A percentile compares a stretch with the other conserved stretches of the same genome.
Conservation (phyloP, 257 asterid genomes). For the Penstemon newberryi region DNA sequence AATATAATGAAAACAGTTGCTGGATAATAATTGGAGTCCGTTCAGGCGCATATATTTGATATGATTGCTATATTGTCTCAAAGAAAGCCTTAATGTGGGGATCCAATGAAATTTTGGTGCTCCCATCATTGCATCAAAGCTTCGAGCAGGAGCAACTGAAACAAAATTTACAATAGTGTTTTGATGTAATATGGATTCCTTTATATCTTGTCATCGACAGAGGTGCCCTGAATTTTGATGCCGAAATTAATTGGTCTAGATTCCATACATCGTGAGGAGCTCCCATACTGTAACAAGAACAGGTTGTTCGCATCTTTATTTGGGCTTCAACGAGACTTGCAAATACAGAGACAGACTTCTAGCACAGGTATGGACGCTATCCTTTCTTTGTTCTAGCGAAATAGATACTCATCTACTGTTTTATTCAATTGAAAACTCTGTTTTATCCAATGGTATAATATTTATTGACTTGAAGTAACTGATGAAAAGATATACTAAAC, state of each 20-base stretch:
- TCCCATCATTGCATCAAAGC: too few species aligned
- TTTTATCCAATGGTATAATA: neutral
- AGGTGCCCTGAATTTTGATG: neutral
- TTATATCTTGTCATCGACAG: neutral
- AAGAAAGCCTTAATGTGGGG: too few species aligned
- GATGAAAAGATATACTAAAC: neutral
- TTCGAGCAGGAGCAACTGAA: too few species aligned
- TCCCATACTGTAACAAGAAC: neutral
- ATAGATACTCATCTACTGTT: neutral
- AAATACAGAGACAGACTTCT: neutral
- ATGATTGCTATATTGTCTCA: too few species aligned
- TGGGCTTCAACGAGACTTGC: neutral
- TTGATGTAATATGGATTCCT: too few species aligned
- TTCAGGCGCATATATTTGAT: too few species aligned
- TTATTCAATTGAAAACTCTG: neutral
- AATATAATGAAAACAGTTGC: too few species aligned
- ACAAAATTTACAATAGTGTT: too few species aligned
- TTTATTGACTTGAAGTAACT: neutral
- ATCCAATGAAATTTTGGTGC: too few species aligned
- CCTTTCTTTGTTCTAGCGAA: neutral
- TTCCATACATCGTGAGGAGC: neutral
- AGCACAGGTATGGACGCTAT: constrained; percentile 1
- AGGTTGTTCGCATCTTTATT: neutral
- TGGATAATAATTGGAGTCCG: too few species aligned
- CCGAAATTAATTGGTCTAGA: neutral